Evolutionary conservation across 139 green algal genomes (phyloP), one percentile per base, ranked within the genome.

Genomic region (Eudorina sp.): DNA sequence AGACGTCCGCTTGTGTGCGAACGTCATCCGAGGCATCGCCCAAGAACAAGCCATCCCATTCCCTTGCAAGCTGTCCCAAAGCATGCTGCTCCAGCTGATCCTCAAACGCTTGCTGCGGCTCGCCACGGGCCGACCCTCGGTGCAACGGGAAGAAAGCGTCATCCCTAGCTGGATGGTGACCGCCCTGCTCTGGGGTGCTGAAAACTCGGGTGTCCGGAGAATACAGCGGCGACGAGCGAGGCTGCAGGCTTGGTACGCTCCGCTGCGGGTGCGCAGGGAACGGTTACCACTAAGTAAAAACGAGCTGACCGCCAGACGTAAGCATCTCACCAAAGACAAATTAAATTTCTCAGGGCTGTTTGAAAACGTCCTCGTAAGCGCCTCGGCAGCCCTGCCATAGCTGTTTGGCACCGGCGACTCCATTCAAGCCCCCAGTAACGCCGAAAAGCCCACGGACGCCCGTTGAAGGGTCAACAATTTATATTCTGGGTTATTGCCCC

Each of bases 1-100:
- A 87, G 31, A 87, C 81, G n/a, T 87, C 81, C 18, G 9, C 34
- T 27, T 31, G 31, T 18, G 38, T 78, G 64, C 46, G 81, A 5
- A 87, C 13, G 64, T 87, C 81, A 27, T 53, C 18, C 31, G 64
- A 45, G 25, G 46, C 81, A 3, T 75, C 45, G 21, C 81, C 81
- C 19, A 68, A 18, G 6, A 87, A 53, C 43, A 87, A 19, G 11
- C 21, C 31, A 18, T 87, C 81, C 81, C 81, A 87, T 27, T 87
- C 81, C 45, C n/a, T 25, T 25, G 46, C 8, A 4, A 87, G 81
- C 64, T 66, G 31, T 9, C 60, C n/a, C 18, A 25, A 36, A 3
- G 34, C 48, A 25, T 87, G 25, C 62, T 78, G 64, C 3, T 78
- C 45, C 64, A 87, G 38, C 0, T 76, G 81, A 4, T 87, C 66